These are phyloP conservation scores for Areca catechu DNA, from an alignment of 176 grass and related monocot genomes.

Conservation along the genomic window DNA sequence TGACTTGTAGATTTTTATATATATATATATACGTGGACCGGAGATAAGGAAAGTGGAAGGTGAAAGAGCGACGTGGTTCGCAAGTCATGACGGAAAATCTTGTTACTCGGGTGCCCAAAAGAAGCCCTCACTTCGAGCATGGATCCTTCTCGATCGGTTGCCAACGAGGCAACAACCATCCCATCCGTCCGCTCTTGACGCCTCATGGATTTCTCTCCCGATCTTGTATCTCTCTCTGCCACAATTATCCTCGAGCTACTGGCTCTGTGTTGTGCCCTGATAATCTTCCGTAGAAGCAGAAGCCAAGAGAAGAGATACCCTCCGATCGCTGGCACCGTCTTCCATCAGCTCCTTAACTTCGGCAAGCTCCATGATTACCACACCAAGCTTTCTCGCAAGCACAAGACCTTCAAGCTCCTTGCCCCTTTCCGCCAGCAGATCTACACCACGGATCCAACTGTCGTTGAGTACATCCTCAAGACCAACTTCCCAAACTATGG, in stretches of 20 bases:
- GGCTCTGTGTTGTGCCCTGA: constrained; percentile 1
- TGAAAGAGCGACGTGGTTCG: too few species aligned
- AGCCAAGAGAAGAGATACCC: constrained; percentile 11
- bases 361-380: constrained; percentile 51
- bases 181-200: too few species aligned
- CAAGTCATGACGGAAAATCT: too few species aligned
- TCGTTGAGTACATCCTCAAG: constrained; percentile 46
- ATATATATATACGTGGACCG: too few species aligned
- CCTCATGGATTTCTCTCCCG: too few species aligned
- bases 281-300: neutral
- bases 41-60: too few species aligned
- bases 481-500: constrained; percentile 59
- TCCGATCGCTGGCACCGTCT: constrained; percentile 40
- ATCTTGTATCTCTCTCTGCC: neutral
- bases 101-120: too few species aligned
- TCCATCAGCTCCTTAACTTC: constrained; percentile 47
- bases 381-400: constrained; percentile 28
- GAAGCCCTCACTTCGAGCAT: too few species aligned
- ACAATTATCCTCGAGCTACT: constrained; percentile 12
- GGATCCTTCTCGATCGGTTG: too few species aligned
- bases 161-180: too few species aligned
- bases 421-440: constrained; percentile 23
- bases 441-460: constrained; percentile 43
- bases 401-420: constrained; percentile 42
- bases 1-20: too few species aligned